Percentiles rank a stretch among this genome's conserved stretches.
Conservation (phyloP, 305 asterid species). For the Fraxinus latifolia region DNA sequence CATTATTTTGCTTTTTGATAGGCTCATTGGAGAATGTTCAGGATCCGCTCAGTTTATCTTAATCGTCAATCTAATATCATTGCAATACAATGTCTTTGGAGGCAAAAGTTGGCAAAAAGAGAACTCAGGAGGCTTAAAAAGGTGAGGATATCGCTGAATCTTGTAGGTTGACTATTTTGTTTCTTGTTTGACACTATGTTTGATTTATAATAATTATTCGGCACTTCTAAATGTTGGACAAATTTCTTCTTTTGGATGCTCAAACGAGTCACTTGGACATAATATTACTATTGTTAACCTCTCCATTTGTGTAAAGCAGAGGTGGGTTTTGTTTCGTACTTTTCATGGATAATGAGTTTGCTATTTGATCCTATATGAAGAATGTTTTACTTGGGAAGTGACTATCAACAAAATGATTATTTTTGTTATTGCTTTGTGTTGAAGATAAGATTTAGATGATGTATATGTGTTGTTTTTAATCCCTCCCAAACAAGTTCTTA, state of each 20-base stretch:
- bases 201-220: background rate
- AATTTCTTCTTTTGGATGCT: background rate
- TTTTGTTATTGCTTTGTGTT: background rate
- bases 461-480: background rate
- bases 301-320: background rate
- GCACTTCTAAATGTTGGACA: background rate
- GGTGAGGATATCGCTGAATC: constrained; percentile 42
- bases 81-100: constrained; percentile 92
- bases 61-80: constrained; percentile 75
- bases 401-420: background rate
- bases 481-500: too few species aligned
- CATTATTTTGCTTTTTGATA: constrained; percentile 31
- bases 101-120: constrained; percentile 83
- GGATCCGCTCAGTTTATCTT: constrained; percentile 61
- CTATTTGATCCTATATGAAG: background rate
- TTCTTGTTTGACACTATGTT: constrained; percentile 8
- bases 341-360: background rate
- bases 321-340: background rate
- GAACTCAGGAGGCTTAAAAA: constrained; percentile 81
- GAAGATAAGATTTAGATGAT: background rate
- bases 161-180: background rate
- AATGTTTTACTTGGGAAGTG: background rate
- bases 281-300: background rate
- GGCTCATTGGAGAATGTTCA: constrained; percentile 91
- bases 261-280: constrained; percentile 10